These are phyloP conservation scores for Nigrospora sphaerica DNA, from an alignment of 2,329 filamentous ascomycete species.

Conservation along the genomic window DNA sequence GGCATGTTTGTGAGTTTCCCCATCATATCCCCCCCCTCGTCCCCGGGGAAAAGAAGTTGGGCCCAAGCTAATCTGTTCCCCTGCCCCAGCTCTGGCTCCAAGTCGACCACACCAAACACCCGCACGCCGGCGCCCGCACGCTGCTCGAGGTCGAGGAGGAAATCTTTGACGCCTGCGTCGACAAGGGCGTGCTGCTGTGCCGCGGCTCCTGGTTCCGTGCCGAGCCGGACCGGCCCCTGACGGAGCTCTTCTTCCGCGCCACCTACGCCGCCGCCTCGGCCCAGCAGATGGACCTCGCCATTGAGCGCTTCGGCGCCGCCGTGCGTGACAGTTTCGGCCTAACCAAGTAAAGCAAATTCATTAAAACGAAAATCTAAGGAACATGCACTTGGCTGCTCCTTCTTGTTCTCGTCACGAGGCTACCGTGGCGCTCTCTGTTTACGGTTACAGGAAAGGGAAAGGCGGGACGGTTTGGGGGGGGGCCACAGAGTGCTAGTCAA, in stretches of 20 bases:
- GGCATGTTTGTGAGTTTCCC: conserved; percentile 82
- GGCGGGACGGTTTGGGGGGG: no score
- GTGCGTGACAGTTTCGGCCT: conserved; percentile 50
- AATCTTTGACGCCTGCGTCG: conserved; percentile 73
- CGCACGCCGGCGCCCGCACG: conserved; percentile 42
- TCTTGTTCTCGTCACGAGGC: no score
- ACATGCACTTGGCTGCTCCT: no score
- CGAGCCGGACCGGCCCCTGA: conserved; percentile 51
- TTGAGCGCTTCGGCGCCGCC: conserved; percentile 68
- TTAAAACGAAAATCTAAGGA: no score
- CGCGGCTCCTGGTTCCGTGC: conserved; percentile 89
- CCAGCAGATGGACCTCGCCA: conserved; percentile 64
- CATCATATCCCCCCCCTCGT: no score
- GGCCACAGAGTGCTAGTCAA: no score
- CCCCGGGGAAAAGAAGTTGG: not conserved
- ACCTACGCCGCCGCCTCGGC: conserved; percentile 79
- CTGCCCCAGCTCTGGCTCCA: conserved; percentile 61
- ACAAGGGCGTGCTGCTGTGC: conserved; percentile 71
- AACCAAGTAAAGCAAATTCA: no score
- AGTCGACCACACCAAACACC: conserved; percentile 61
- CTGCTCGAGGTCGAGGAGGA: conserved; percentile 72
- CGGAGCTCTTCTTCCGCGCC: conserved; percentile 76
- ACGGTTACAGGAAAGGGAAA: no score
- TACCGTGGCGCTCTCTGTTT: no score
- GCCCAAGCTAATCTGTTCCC: not conserved